Base-by-base conservation (phyloP, 1,139 yeast genomes). In the Waltiozyma sp. region DNA sequence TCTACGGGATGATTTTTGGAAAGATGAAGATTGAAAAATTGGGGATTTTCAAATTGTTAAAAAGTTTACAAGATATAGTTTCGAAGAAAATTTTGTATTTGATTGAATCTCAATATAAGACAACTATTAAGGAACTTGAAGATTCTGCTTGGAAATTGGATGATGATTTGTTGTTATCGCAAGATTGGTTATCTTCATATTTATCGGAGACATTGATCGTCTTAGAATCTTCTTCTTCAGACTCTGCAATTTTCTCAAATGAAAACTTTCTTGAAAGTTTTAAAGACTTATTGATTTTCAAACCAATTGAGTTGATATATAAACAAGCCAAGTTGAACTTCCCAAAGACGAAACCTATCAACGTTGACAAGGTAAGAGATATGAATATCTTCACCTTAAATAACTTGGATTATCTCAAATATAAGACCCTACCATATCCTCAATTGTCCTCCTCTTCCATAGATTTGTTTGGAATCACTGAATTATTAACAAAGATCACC, bases 101-200 rank as follows among this genome's bases (percentile, higher is more conserved):
- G 9, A 54, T 76, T 4, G 62, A 64, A 8, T 64, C 66, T 42
- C 66, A 66, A 43, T 58, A 76, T 37, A 65, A 68, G 43, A 64
- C 63, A 53, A 69, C 75, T 2, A 68, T 68, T 58, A 48, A 63
- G 19, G 52, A 48, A 9, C 45, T 48, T 8, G 62, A 59, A 14
- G 31, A 28, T 3, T 38, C 19, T 5, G 49, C 44, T 4, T 49
- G 53, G 52, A 40, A 43, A 13, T 19, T 51, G 11, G 47, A 47
- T 2, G 60, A 66, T 46, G 65, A 65, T 38, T 80, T 76, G 42
- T 63, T 81, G 40, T 72, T 80, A 47, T 75, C 87, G 9, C 89
- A 91, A 0, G 87, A 80, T 49, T 83, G 91, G 93, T 60, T 82
- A 15, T 66, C 74, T 40, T 79, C 75, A 8, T 77, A 75, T 53